These are phyloP conservation scores for Nepenthes mirabilis DNA, from an alignment of 148 eudicot species.

Conservation along the genomic window DNA sequence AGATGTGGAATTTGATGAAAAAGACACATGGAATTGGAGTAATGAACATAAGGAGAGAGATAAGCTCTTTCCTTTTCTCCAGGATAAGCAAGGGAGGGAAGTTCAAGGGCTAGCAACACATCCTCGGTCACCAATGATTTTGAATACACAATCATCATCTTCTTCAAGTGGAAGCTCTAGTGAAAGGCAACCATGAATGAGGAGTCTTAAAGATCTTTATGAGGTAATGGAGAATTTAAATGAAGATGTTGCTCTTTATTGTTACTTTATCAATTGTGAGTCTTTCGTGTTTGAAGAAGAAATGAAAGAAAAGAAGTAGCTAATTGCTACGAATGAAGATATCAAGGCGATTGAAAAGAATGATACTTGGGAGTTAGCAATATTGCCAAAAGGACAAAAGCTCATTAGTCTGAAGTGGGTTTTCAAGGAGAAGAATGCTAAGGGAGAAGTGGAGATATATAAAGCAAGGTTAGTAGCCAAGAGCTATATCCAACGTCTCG, in stretches of 20 bases:
- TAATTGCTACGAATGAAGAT: background rate
- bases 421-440: background rate
- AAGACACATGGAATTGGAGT: too few relatives aligned
- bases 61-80: background rate
- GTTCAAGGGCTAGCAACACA: background rate
- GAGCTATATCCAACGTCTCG: background rate
- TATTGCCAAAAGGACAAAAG: background rate
- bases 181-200: background rate
- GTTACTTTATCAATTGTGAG: background rate
- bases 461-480: background rate
- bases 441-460: background rate
- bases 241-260: background rate
- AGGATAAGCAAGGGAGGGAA: background rate
- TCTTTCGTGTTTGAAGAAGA: background rate
- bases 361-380: background rate
- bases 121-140: too few relatives aligned
- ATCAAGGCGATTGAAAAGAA: background rate
- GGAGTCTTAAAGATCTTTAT: background rate
- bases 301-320: background rate
- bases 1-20: conserved; percentile 1
- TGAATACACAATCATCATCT: too few relatives aligned
- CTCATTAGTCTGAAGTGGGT: background rate
- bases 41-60: background rate
- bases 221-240: background rate
- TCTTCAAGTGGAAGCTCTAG: background rate